A percentile compares a stretch with the other conserved stretches of the same genome.
Evolutionary conservation across 208 protist species (phyloP).

Genomic region (Angomonas ambiguus): DNA sequence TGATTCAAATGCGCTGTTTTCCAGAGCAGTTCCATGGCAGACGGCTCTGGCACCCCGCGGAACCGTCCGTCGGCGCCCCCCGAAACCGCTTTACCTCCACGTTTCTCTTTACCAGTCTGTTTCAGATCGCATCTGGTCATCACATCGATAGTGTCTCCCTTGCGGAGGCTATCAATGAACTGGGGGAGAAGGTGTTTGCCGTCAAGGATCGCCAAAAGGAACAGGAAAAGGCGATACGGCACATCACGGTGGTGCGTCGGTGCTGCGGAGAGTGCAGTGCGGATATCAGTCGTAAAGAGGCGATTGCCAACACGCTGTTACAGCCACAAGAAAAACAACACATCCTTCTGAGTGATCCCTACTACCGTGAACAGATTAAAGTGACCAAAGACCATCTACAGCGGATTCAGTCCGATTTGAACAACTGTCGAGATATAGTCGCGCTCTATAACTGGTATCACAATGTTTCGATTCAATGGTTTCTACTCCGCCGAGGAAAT

Average conservation of each 20-base stretch:
- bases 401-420: constrained; percentile 66
- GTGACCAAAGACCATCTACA: constrained; percentile 59
- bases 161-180: constrained; percentile 49
- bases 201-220: constrained; percentile 32
- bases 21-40: not conserved
- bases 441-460: constrained; percentile 84
- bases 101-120: constrained; percentile 63
- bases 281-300: constrained; percentile 65
- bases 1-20: constrained; percentile 69
- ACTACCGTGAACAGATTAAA: constrained; percentile 49
- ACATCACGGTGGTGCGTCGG: constrained; percentile 69
- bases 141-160: constrained; percentile 76
- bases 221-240: constrained; percentile 63
- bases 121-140: constrained; percentile 79
- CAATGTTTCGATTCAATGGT: constrained; percentile 74
- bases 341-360: constrained; percentile 50
- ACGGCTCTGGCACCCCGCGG: constrained; percentile 1
- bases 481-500: constrained; percentile 58
- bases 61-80: not conserved
- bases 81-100: constrained; percentile 50
- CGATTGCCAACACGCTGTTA: constrained; percentile 56
- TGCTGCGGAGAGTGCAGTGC: constrained; percentile 82
- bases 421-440: constrained; percentile 77
- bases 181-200: constrained; percentile 70
- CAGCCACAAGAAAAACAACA: constrained; percentile 52